Evolutionary conservation across 2,329 filamentous ascomycete species (phyloP).

Genomic region (Macrophomina pseudophaseolina): DNA sequence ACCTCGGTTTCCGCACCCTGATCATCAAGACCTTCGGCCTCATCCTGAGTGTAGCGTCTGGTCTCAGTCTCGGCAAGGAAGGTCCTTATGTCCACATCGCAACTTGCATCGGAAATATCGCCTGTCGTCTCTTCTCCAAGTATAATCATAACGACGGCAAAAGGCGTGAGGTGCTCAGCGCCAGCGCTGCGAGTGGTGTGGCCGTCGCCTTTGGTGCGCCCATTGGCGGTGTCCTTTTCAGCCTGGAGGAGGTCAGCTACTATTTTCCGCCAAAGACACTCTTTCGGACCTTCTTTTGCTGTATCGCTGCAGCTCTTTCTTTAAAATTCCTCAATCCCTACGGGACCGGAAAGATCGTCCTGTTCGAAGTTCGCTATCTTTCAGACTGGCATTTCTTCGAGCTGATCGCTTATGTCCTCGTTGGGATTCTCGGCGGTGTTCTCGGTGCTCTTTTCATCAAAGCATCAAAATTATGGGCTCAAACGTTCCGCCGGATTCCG

Average conservation of each 20-base stretch:
- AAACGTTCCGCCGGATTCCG: conserved; percentile 80
- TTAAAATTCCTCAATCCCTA: conserved; percentile 96
- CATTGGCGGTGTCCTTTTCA: conserved; percentile 87
- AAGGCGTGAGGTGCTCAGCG: conserved; percentile 89
- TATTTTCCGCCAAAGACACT: conserved; percentile 98
- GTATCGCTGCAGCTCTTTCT: conserved; percentile 85
- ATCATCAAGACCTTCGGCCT: conserved; percentile 83
- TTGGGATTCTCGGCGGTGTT: conserved; percentile 83
- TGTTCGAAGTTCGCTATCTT: conserved; percentile 91
- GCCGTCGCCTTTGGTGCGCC: conserved; percentile 94
- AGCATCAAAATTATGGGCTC: conserved; percentile 87
- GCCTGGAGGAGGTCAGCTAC: conserved; percentile 92
- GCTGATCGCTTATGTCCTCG: conserved; percentile 79
- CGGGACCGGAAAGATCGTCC: conserved; percentile 92
- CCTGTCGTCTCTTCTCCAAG: conserved; percentile 90
- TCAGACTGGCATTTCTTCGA: conserved; percentile 96
- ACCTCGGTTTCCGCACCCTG: conserved; percentile 86
- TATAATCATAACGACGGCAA: conserved; percentile 96
- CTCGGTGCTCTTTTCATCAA: conserved; percentile 95
- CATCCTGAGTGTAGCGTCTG: conserved; percentile 87
- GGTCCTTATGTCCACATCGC: conserved; percentile 97
- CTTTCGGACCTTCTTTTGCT: conserved; percentile 98
- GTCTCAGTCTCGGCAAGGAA: conserved; percentile 92
- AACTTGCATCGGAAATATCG: conserved; percentile 92
- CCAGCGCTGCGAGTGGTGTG: conserved; percentile 87